Conservation (phyloP, 257 asterid genomes). For the Fraxinus pennsylvanica region DNA sequence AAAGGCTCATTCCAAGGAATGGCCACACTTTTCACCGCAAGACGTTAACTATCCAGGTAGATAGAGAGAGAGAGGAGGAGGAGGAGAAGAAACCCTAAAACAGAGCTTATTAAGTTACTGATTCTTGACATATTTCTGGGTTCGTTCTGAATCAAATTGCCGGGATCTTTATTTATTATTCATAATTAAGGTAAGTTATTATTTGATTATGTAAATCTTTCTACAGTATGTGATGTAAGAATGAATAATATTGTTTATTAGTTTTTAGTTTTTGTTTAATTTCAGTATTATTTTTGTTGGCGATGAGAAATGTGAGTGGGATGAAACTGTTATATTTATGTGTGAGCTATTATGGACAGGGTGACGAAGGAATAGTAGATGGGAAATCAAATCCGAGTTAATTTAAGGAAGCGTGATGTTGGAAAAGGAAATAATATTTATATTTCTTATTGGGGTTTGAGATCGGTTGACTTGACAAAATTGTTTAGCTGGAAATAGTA, state of each 20-base stretch:
- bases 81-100: conserved; percentile 1
- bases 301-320: conserved; percentile 22
- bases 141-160: conserved; percentile 25
- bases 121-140: conserved; percentile 17
- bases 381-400: conserved; percentile 3
- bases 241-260: conserved; percentile 7
- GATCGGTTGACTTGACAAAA: conserved; percentile 6
- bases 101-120: conserved; percentile 17
- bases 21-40: conserved; percentile 18
- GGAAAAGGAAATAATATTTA: neutral
- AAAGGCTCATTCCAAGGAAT: conserved; percentile 12
- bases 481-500: conserved; percentile 3
- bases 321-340: conserved; percentile 4
- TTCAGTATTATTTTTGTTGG: conserved; percentile 18
- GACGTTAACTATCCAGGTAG: conserved; percentile 18
- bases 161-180: conserved; percentile 27
- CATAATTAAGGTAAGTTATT: conserved; percentile 36
- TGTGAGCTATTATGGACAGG: conserved; percentile 2
- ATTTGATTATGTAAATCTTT: conserved; percentile 19
- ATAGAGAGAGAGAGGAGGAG: neutral
- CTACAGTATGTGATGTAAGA: neutral
- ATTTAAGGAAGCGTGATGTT: neutral
- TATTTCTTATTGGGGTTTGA: neutral
- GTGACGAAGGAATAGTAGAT: conserved; percentile 1
- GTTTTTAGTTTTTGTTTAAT: conserved; percentile 18